Evolutionary conservation across 2,329 filamentous ascomycete genomes (phyloP), one percentile per base, ranked within the genome.

Genomic region (Sporothrix pallida): DNA sequence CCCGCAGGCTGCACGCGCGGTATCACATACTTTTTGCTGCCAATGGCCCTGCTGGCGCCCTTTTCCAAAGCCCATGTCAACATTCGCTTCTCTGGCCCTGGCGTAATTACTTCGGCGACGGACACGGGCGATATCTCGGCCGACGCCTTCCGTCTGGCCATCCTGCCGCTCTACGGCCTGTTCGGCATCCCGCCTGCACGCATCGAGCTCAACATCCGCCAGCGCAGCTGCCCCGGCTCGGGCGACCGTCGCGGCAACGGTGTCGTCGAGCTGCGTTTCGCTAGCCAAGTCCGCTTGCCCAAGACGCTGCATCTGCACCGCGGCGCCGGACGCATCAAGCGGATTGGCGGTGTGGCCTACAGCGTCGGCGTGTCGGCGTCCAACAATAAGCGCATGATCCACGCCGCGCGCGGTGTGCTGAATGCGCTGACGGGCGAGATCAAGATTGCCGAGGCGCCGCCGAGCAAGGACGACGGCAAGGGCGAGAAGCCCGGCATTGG

Each of bases 341-440:
- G 91, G 78, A 92, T 99, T 77, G 88, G 95, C 73, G 96, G 96
- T 74, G 96, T 99, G 60, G 95, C 96, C 67, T 99, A 98, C 83
- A 92, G 93, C 72, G 94, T 93, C 0, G 96, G 97, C 65, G 95
- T 98, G 0, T 93, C 93, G 12, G 95, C 93, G 0, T 94, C 92
- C 69, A 98, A 98, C 81, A 99, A 98, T 81, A 93, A 92, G 75
- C 88, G 96, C 76, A 97, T 98, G 93, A 99, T 98, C 79, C 93
- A 97, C 79, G 89, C 92, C 2, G 94, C 95, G 12, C 88, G 95
- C 78, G 94, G 94, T 67, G 87, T 99, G 12, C 86, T 99, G 65
- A 99, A 99, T 81, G 87, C 90, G 4, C 87, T 99, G 73, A 91
- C 93, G 3, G 89, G 92, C 7, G 96, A 99, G 80, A 95, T 97